Evolutionary conservation across 176 grass and related monocot genomes (phyloP).

Genomic region (Alopecurus myosuroides): DNA sequence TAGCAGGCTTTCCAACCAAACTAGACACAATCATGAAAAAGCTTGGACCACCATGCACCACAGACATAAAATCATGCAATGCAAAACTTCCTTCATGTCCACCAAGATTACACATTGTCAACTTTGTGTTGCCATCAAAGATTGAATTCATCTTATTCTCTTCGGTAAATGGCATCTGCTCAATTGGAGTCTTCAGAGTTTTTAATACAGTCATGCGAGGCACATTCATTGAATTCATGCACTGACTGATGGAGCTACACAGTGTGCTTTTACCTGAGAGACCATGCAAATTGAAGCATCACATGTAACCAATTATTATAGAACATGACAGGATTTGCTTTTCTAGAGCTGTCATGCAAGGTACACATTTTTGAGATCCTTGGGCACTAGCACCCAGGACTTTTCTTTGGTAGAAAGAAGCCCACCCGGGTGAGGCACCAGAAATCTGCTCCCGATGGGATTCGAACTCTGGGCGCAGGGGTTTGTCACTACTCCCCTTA

Average conservation of each 20-base stretch:
- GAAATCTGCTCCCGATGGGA: too few relatives aligned
- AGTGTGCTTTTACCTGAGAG: constrained; percentile 78
- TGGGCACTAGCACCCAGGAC: too few relatives aligned
- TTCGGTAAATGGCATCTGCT: constrained; percentile 45
- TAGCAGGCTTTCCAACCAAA: constrained; percentile 50
- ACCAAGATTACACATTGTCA: constrained; percentile 76
- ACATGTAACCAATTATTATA: not conserved
- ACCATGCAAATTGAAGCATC: constrained; percentile 26
- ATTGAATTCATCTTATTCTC: constrained; percentile 56
- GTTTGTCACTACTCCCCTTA: too few relatives aligned
- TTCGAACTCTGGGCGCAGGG: too few relatives aligned
- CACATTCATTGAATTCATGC: constrained; percentile 52
- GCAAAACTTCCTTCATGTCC: constrained; percentile 47
- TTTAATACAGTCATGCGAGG: constrained; percentile 43
- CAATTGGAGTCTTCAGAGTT: constrained; percentile 46
- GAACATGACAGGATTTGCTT: not conserved
- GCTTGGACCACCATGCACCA: constrained; percentile 58
- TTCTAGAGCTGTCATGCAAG: not conserved
- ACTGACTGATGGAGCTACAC: constrained; percentile 65
- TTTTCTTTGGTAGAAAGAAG: too few relatives aligned
- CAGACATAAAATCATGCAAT: constrained; percentile 69
- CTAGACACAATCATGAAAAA: constrained; percentile 81
- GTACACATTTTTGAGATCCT: too few relatives aligned
- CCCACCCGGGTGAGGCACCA: too few relatives aligned
- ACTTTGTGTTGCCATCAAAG: constrained; percentile 63